Base-by-base conservation (phyloP, 164 flowering plant genomes). In the Akebia trifoliata region DNA sequence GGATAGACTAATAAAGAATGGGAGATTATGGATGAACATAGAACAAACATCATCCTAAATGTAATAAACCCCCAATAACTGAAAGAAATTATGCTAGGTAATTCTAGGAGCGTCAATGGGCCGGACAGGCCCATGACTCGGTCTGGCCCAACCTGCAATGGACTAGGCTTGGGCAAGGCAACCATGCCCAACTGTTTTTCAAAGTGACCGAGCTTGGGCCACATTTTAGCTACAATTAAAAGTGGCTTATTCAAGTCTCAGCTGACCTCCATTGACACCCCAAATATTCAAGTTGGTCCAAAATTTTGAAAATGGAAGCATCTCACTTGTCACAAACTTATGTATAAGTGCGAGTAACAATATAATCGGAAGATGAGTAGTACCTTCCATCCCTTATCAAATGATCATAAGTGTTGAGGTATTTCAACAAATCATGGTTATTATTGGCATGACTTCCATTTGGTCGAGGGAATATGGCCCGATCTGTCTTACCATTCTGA, bases 361-460 rank as follows among this genome's bases (percentile, higher is more conserved):
- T 32, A 20, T 47, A 46, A 2, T 18, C 20, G 4, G 18, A 58
- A 43, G 28, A 38, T 15, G 31, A 50, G 53, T 42, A 55, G 71
- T 72, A 87, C 97, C 96, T 87, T 42, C 88, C 88, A 28, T 63
- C 73, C 70, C 79, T 81, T 46, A 87, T 69, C 37, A 79, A 73
- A 54, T 65, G 76, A 56, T 76, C 68, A 75, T 91, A 91, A 56
- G 63, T 62, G 46, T 69, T 69, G 9, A 69, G 48, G 59, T 66
- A 66, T 54, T 76, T 69, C 21, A 72, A 55, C 32, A 62, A 44
- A 59, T 64, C 65, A 31, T 66, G 59, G 52, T 70, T 57, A 24
- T 53, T 49, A 29, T 50, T 59, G 25, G 31, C 55, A 57, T 48
- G 70, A 10, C 47, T 50, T 37, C 74, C 77, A 62, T 74, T 78